Base-by-base conservation (phyloP, 257 asterid species). In the Gynochthodes officinalis region DNA sequence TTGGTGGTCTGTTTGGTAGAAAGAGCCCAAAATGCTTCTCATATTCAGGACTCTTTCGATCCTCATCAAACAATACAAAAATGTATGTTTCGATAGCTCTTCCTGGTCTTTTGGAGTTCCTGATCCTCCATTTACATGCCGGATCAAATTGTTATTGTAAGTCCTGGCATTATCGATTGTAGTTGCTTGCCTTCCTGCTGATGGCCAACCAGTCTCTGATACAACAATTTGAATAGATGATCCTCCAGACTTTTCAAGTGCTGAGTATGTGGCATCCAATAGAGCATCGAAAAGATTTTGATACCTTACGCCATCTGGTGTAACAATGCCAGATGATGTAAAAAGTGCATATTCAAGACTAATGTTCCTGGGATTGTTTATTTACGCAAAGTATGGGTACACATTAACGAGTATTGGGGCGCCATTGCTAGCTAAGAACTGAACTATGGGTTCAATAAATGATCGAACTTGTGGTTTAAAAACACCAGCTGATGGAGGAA, bases 191-290 rank as follows among this genome's bases (percentile, higher is more conserved):
- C 84, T 75, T 64, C 81, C 87, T 7, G 58, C 69, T 11, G 87
- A 74, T 32, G 87, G 84, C 83, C 87, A 83, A 30, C 87, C 84
- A 10, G 77, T 83, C 74, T 83, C 87, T 0, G 87, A 80, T 28
- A 83, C 87, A 43, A 83, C 74, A 5, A 81, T 79, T 46, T 64
- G 52, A 21, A 81, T 44, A 32, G 79, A 74, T 0, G 76, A 50
- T 13, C 82, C 88, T 2, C 86, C 79, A 0, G 60, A 74, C 44
- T 52, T 77, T 18, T 81, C 86, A 14, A 84, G 70, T 1, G 83
- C 86, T 0, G 82, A 69, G 46, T 79, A 79, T 7, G 54, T 52
- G 7, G 86, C 84, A 74, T 84, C 88, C 50, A 81, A 28, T 15
- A 76, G 66, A n/a, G 86, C 84, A 65, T 70, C 74, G 33, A 79